A percentile compares a stretch with the other conserved stretches of the same genome.
Conservation (phyloP, 495 filamentous ascomycete genomes). For the Daldinia loculata region DNA sequence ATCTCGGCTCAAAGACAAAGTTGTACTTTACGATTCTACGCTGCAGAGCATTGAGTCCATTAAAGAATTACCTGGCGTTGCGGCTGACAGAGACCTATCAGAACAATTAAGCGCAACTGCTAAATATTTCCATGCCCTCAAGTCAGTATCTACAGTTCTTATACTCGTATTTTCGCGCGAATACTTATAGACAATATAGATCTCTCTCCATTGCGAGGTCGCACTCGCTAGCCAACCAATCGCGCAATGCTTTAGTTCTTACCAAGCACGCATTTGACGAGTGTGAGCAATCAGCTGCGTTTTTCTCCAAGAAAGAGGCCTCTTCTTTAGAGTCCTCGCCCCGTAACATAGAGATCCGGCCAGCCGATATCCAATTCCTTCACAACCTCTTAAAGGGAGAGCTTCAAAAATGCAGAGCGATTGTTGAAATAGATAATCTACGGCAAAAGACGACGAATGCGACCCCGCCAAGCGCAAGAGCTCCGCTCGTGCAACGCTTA, state of each 20-base stretch:
- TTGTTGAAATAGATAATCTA: conserved; percentile 79
- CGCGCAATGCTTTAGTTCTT: conserved; percentile 86
- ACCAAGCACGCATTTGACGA: conserved; percentile 73
- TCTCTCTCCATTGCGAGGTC: conserved; percentile 87
- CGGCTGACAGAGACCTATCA: conserved; percentile 80
- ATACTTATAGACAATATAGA: conserved; percentile 53
- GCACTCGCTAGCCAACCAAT: conserved; percentile 74
- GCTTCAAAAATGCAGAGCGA: conserved; percentile 78
- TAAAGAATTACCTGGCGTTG: conserved; percentile 87
- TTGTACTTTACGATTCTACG: conserved; percentile 92
- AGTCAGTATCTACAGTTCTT: conserved; percentile 59
- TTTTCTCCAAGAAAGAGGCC: conserved; percentile 38
- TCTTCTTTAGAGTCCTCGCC: conserved; percentile 45
- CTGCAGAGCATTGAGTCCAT: conserved; percentile 89
- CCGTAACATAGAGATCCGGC: conserved; percentile 67
- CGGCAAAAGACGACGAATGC: conserved; percentile 49
- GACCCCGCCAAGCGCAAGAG: conserved; percentile 41
- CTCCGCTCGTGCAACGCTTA: conserved; percentile 73
- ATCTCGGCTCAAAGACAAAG: conserved; percentile 82
- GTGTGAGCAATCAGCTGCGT: conserved; percentile 51
- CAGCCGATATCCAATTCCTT: conserved; percentile 64
- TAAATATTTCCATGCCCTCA: conserved; percentile 87
- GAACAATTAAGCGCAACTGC: conserved; percentile 78
- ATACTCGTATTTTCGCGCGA: not conserved
- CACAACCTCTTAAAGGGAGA: conserved; percentile 68